A percentile compares a stretch with the other conserved stretches of the same genome.
phyloP scores from a whole-genome alignment of 768 basidiomycete genomes.

The Jaapia argillacea region DNA sequence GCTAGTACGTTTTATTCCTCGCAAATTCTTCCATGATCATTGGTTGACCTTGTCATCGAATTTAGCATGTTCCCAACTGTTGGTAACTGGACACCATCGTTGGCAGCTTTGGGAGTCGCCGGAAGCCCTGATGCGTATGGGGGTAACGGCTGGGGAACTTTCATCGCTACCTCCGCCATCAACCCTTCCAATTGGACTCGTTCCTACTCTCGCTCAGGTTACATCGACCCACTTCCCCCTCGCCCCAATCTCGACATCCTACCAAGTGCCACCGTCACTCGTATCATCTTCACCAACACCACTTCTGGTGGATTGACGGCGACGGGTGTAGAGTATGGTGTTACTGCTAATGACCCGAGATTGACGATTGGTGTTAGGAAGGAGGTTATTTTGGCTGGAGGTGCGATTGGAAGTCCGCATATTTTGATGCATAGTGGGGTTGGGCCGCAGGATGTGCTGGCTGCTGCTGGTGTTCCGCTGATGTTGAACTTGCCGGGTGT shows the following conservation, averaged over 20 bases:
- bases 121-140: conserved; percentile 31
- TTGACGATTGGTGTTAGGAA: conserved; percentile 42
- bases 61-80: conserved; percentile 38
- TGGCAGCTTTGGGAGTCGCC: conserved; percentile 34
- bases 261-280: conserved; percentile 48
- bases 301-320: conserved; percentile 26
- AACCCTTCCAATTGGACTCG: conserved; percentile 57
- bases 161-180: conserved; percentile 33
- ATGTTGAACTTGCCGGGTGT: conserved; percentile 45
- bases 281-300: conserved; percentile 32
- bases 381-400: conserved; percentile 45
- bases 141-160: conserved; percentile 38
- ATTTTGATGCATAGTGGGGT: conserved; percentile 49
- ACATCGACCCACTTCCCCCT: conserved; percentile 52
- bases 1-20: conserved; percentile 44
- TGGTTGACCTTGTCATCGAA: no score
- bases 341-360: conserved; percentile 16
- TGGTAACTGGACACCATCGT: conserved; percentile 45
- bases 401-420: conserved; percentile 42
- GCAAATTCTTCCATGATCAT: no score
- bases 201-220: conserved; percentile 53
- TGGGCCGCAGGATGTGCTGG: conserved; percentile 42
- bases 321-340: conserved; percentile 39
- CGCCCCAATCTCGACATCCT: conserved; percentile 57
- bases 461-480: conserved; percentile 32